Percentiles rank a stretch among this genome's conserved stretches.
phyloP scores from a whole-genome alignment of 1,139 yeast species.

The Groenewaldozyma auringiensis region DNA sequence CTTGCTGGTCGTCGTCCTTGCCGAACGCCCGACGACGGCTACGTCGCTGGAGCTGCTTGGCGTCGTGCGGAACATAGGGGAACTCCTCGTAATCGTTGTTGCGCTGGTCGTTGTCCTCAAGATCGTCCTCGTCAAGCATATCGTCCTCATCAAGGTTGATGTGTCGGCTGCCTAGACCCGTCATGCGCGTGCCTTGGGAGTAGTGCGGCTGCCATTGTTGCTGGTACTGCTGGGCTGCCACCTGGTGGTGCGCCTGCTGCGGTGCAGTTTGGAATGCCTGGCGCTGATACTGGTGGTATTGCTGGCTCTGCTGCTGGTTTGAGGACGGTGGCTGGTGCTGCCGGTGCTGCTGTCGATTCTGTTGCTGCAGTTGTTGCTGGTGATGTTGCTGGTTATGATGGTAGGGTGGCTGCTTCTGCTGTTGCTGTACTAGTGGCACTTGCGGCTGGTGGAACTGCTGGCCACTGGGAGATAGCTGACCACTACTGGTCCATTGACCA shows the following conservation, averaged over 20 bases:
- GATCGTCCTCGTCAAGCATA: conserved; percentile 1
- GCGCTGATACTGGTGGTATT: not conserved
- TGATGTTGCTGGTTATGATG: conserved; percentile 1
- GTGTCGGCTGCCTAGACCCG: too few relatives aligned
- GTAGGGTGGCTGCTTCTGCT: conserved; percentile 1
- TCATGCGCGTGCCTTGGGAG: too few relatives aligned
- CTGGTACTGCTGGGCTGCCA: too few relatives aligned
- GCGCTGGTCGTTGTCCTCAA: conserved; percentile 2
- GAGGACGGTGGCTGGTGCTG: not conserved
- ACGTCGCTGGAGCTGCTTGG: conserved; percentile 1
- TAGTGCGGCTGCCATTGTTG: too few relatives aligned
- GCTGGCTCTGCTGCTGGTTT: conserved; percentile 2
- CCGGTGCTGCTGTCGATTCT: not conserved
- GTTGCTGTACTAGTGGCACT: not conserved
- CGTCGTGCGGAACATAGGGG: conserved; percentile 1
- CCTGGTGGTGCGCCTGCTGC: not conserved
- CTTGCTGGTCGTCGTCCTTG: too few relatives aligned
- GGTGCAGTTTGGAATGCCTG: not conserved
- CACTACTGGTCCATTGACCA: too few relatives aligned
- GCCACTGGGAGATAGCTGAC: not conserved
- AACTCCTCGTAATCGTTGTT: conserved; percentile 2
- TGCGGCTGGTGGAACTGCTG: not conserved
- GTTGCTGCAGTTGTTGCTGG: not conserved
- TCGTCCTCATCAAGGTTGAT: not conserved
- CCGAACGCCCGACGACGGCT: not conserved